These are phyloP conservation scores for Acanthamoeba quina DNA, from an alignment of 208 protist species.

Conservation along the genomic window DNA sequence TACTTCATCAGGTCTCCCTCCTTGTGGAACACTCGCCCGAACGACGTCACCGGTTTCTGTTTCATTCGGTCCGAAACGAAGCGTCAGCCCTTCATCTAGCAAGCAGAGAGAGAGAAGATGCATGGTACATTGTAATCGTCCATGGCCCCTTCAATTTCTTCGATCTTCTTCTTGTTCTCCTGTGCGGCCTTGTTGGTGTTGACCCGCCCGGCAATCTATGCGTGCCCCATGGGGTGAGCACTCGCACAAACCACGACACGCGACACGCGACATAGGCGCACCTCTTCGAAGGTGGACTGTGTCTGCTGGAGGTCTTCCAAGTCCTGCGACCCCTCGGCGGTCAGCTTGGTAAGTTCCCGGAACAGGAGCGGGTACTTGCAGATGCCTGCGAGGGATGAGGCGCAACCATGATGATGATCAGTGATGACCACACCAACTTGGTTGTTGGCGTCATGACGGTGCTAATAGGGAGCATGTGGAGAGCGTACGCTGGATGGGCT, in stretches of 20 bases:
- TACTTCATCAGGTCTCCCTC: constrained; percentile 53
- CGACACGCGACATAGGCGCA: background rate
- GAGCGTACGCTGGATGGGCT: constrained; percentile 32
- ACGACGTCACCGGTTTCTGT: constrained; percentile 18
- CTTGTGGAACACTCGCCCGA: constrained; percentile 48
- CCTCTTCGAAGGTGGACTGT: constrained; percentile 5
- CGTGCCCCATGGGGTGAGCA: background rate
- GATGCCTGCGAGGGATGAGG: background rate
- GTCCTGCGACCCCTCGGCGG: background rate
- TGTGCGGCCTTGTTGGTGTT: constrained; percentile 47
- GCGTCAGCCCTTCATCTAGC: background rate
- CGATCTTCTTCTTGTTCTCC: constrained; percentile 27
- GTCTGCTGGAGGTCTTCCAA: background rate
- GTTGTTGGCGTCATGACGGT: too few species aligned
- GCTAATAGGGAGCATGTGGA: background rate
- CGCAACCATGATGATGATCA: background rate
- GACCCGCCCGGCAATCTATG: constrained; percentile 18
- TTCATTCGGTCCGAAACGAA: background rate
- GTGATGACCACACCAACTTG: background rate
- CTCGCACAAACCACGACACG: background rate
- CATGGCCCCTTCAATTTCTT: background rate
- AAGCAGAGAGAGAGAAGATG: background rate
- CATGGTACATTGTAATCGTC: background rate
- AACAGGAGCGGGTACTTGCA: constrained; percentile 40
- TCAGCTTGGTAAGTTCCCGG: constrained; percentile 35